These are phyloP conservation scores for Zygoascus bituminiphila DNA, from an alignment of 805 yeast species.

Conservation along the genomic window DNA sequence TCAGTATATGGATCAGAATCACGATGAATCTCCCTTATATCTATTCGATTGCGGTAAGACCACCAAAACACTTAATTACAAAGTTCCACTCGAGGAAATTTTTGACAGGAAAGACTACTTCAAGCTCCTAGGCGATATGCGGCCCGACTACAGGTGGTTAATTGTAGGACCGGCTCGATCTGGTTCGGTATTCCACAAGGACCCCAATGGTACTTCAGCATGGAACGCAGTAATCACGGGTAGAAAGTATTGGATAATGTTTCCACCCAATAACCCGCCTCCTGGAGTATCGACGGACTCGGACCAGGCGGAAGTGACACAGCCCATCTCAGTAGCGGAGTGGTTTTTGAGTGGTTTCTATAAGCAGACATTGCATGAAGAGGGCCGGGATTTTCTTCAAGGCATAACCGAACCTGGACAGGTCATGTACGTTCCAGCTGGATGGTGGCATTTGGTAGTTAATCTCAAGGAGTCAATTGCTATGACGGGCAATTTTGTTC, in stretches of 20 bases:
- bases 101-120: slow-evolving; percentile 55
- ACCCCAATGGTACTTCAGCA: slow-evolving; percentile 84
- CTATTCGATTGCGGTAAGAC: slow-evolving; percentile 68
- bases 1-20: slow-evolving; percentile 51
- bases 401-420: slow-evolving; percentile 78
- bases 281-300: slow-evolving; percentile 75
- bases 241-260: slow-evolving; percentile 78
- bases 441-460: slow-evolving; percentile 97
- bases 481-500: slow-evolving; percentile 82
- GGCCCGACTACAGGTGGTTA: slow-evolving; percentile 92
- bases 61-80: slow-evolving; percentile 46
- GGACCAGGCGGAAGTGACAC: slow-evolving; percentile 79
- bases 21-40: slow-evolving; percentile 79
- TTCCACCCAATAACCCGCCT: slow-evolving; percentile 75
- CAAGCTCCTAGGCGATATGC: slow-evolving; percentile 37
- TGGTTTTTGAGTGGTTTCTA: slow-evolving; percentile 82
- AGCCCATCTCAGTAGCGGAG: slow-evolving; percentile 89
- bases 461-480: slow-evolving; percentile 64
- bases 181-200: slow-evolving; percentile 89
- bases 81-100: slow-evolving; percentile 37
- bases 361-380: slow-evolving; percentile 34
- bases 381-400: slow-evolving; percentile 43
- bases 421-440: slow-evolving; percentile 84
- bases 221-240: slow-evolving; percentile 82
- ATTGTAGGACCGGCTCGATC: slow-evolving; percentile 75